These are phyloP conservation scores for Ulota crispa DNA, from an alignment of 225 moss, liverwort and hornwort species.

Conservation along the genomic window DNA sequence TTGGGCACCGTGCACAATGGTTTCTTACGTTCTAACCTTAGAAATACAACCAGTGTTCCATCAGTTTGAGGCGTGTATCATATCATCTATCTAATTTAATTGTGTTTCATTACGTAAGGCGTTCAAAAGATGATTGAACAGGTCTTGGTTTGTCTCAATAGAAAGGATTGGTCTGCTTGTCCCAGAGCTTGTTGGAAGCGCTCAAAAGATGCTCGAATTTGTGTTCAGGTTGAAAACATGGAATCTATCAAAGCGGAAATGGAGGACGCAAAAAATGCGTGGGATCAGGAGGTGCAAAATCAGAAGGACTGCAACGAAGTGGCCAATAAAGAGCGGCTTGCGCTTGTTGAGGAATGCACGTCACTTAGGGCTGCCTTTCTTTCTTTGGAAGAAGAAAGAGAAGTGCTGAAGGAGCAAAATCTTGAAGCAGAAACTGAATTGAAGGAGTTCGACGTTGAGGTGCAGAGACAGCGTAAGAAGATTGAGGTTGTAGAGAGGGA, in stretches of 20 bases:
- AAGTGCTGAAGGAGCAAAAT: constrained; percentile 40
- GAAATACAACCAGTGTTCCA: background rate
- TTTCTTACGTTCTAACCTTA: constrained; percentile 4
- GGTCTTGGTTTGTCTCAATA: background rate
- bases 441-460: constrained; percentile 41
- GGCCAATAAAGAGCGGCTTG: constrained; percentile 30
- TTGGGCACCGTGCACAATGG: background rate
- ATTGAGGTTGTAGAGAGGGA: constrained; percentile 37
- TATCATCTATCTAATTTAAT: background rate
- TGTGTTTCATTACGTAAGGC: background rate
- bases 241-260: constrained; percentile 38
- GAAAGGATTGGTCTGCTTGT: background rate
- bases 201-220: constrained; percentile 16
- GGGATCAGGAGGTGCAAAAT: constrained; percentile 35
- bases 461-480: constrained; percentile 44
- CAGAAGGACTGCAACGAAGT: constrained; percentile 30
- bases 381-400: constrained; percentile 39
- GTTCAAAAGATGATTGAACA: background rate
- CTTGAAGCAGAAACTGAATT: constrained; percentile 41
- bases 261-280: constrained; percentile 41
- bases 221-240: constrained; percentile 43
- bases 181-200: constrained; percentile 1
- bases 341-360: constrained; percentile 39
- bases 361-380: constrained; percentile 35
- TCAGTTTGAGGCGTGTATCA: background rate